phyloP scores from a whole-genome alignment of 148 eudicot genomes.

The Beta vulgaris region DNA sequence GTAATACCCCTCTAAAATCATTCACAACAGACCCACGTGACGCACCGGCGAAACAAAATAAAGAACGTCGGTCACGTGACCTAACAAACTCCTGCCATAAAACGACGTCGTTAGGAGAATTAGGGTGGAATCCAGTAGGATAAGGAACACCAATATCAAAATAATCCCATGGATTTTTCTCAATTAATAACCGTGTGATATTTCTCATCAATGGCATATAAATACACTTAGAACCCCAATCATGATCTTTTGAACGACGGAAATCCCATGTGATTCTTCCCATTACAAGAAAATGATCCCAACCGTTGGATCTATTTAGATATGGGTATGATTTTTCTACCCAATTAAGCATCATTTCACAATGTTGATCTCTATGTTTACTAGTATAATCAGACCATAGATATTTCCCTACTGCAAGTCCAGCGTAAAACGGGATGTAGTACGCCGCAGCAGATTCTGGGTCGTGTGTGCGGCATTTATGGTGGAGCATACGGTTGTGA shows the following conservation, averaged over 20 bases:
- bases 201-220: conserved; percentile 55
- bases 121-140: conserved; percentile 88
- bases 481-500: conserved; percentile 53
- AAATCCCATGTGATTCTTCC: conserved; percentile 87
- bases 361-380: conserved; percentile 35
- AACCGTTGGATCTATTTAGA: conserved; percentile 29
- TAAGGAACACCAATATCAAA: conserved; percentile 60
- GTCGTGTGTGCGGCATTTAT: conserved; percentile 52
- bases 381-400: conserved; percentile 35
- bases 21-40: conserved; percentile 60
- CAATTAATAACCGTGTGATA: conserved; percentile 49
- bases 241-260: conserved; percentile 49
- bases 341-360: conserved; percentile 44
- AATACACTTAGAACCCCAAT: conserved; percentile 64
- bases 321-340: conserved; percentile 29
- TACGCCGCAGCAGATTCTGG: conserved; percentile 61
- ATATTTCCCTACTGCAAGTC: conserved; percentile 56
- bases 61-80: conserved; percentile 38
- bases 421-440: conserved; percentile 84
- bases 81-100: conserved; percentile 61
- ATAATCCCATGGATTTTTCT: conserved; percentile 50
- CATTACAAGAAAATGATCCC: conserved; percentile 69
- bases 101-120: conserved; percentile 27
- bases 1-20: conserved; percentile 62
- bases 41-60: conserved; percentile 79